phyloP scores from a whole-genome alignment of 768 basidiomycete species.

The Rhizopogon rudus region DNA sequence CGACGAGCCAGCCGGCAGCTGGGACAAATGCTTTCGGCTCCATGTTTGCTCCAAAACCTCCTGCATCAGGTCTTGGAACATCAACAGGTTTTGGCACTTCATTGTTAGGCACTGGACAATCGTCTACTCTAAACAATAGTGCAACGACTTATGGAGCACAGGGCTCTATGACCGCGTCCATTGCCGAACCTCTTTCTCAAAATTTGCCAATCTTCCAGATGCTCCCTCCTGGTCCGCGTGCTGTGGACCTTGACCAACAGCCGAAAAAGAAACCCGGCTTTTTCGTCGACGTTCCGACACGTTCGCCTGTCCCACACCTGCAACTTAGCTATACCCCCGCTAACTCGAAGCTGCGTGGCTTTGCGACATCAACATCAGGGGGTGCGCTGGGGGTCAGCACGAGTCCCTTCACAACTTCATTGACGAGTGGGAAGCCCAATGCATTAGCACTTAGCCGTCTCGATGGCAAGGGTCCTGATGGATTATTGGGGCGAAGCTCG shows the following conservation, averaged over 20 bases:
- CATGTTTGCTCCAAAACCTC: conserved; percentile 49
- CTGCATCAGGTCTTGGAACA: conserved; percentile 42
- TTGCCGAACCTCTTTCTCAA: conserved; percentile 77
- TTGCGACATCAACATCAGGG: conserved; percentile 39
- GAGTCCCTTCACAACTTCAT: conserved; percentile 37
- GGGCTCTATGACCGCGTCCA: conserved; percentile 74
- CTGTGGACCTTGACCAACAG: conserved; percentile 52
- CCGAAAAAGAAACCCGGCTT: conserved; percentile 75
- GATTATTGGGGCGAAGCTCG: conserved; percentile 49
- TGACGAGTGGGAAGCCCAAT: conserved; percentile 52
- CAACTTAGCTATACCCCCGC: conserved; percentile 61
- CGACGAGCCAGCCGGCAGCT: conserved; percentile 25
- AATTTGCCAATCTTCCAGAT: conserved; percentile 71
- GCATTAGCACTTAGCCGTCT: conserved; percentile 49
- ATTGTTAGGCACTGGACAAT: conserved; percentile 35
- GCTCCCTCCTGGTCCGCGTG: conserved; percentile 68
- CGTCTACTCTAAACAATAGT: conserved; percentile 35
- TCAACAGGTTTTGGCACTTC: conserved; percentile 35
- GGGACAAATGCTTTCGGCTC: conserved; percentile 32
- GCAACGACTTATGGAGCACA: conserved; percentile 41
- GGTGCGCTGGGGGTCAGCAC: conserved; percentile 29
- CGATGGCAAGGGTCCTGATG: conserved; percentile 36
- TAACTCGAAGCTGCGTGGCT: conserved; percentile 67
- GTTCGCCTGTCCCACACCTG: conserved; percentile 65
- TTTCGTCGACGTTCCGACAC: conserved; percentile 71